Conservation (phyloP, 495 filamentous ascomycete species). For the Talaromyces proteolyticus region DNA sequence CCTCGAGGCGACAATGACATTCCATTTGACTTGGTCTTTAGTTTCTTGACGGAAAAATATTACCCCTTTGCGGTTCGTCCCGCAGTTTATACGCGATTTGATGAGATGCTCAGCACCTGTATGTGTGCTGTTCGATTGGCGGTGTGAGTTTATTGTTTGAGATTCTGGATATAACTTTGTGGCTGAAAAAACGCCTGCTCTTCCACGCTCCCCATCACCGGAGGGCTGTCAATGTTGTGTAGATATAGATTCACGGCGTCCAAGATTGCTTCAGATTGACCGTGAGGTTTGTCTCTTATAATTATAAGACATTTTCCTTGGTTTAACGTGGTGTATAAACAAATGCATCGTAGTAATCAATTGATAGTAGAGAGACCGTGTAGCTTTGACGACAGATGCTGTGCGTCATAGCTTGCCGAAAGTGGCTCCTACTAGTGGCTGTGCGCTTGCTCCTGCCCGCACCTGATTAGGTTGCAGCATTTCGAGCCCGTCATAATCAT, state of each 20-base stretch:
- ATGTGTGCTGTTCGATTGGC: background rate
- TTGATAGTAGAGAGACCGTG: no score
- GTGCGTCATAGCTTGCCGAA: conserved; percentile 1
- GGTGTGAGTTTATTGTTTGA: background rate
- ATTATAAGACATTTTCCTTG: no score
- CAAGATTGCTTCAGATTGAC: background rate
- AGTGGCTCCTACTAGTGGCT: background rate
- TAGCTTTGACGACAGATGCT: no score
- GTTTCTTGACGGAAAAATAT: background rate
- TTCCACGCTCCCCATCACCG: background rate
- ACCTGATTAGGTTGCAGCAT: conserved; percentile 4
- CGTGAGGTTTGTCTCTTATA: background rate
- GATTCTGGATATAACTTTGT: background rate
- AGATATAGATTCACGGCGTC: conserved; percentile 1
- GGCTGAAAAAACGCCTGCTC: no score
- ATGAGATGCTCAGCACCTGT: background rate
- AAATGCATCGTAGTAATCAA: no score
- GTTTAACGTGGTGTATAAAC: no score
- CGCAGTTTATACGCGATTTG: background rate
- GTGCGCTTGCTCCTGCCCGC: background rate
- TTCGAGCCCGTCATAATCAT: background rate
- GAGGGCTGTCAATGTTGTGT: background rate
- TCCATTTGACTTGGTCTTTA: background rate
- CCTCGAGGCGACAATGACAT: conserved; percentile 3
- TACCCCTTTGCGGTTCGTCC: background rate